Conservation (phyloP, 345 rosid genomes). For the Lepidium didymum region DNA sequence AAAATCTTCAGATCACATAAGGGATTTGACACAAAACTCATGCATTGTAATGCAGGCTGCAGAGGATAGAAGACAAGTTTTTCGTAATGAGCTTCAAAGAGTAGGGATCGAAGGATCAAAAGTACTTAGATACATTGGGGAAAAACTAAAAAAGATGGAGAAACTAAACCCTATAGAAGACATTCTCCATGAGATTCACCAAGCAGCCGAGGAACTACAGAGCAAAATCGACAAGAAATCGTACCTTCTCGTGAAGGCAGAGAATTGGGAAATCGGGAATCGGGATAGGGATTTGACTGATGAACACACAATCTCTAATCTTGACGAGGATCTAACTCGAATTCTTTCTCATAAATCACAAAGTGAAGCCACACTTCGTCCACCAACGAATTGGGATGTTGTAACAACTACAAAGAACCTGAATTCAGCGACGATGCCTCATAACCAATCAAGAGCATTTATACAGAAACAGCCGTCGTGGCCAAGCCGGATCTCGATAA, state of each 20-base stretch:
- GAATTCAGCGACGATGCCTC: not conserved
- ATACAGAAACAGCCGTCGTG: conserved; percentile 47
- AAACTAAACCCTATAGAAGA: conserved; percentile 45
- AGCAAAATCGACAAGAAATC: conserved; percentile 57
- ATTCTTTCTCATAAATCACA: conserved; percentile 46
- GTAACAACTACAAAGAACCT: not conserved
- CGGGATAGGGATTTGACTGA: conserved; percentile 14
- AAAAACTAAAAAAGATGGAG: conserved; percentile 68
- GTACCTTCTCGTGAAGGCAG: conserved; percentile 38
- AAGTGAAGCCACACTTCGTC: conserved; percentile 25
- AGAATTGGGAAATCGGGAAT: conserved; percentile 38
- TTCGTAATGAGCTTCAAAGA: conserved; percentile 48
- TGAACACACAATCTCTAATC: conserved; percentile 36
- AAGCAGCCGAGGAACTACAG: conserved; percentile 75
- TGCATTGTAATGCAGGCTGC: conserved; percentile 44
- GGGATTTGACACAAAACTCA: not conserved
- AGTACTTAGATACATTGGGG: conserved; percentile 62
- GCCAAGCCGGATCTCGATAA: conserved; percentile 32
- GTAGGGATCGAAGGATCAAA: conserved; percentile 68
- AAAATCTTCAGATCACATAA: not conserved
- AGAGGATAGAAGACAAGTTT: conserved; percentile 50
- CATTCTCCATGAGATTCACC: conserved; percentile 52
- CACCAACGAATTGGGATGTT: conserved; percentile 19
- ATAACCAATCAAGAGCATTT: not conserved
- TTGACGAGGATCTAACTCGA: conserved; percentile 30